Conservation (phyloP, 1,284 basidiomycete genomes). For the Tilletiopsis washingtonensis region DNA sequence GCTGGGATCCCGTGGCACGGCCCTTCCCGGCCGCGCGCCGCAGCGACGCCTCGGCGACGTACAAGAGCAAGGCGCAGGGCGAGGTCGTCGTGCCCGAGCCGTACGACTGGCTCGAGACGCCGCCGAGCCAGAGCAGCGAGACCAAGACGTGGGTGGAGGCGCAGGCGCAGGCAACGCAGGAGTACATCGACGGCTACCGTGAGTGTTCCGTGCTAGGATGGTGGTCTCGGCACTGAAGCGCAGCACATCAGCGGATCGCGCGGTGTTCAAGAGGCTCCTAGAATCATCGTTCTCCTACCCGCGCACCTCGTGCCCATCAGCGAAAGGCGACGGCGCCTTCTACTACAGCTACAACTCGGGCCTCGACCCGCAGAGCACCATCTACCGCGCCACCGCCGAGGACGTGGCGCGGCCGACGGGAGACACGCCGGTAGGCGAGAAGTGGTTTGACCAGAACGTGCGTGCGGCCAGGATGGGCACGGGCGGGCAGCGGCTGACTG, state of each 20-base stretch:
- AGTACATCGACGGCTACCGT: slow-evolving; percentile 27
- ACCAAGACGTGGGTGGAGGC: slow-evolving; percentile 38
- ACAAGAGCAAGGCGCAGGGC: slow-evolving; percentile 31
- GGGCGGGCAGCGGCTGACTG: not conserved
- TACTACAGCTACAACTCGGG: slow-evolving; percentile 45
- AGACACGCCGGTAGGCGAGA: slow-evolving; percentile 25
- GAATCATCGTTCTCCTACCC: slow-evolving; percentile 39
- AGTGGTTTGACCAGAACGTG: slow-evolving; percentile 43
- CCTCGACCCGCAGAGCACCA: slow-evolving; percentile 38
- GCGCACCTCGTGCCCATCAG: slow-evolving; percentile 36
- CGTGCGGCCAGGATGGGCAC: not conserved
- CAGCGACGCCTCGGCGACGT: slow-evolving; percentile 26
- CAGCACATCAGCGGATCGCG: slow-evolving; percentile 21
- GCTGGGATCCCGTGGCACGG: slow-evolving; percentile 25
- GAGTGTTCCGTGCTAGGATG: not conserved
- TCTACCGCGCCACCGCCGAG: slow-evolving; percentile 27
- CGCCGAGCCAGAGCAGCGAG: slow-evolving; percentile 36
- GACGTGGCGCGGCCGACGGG: slow-evolving; percentile 17
- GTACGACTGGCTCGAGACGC: slow-evolving; percentile 44
- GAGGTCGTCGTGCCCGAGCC: slow-evolving; percentile 39
- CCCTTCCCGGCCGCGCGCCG: slow-evolving; percentile 40
- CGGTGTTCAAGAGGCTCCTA: slow-evolving; percentile 31
- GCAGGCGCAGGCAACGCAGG: slow-evolving; percentile 33
- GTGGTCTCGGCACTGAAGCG: not conserved
- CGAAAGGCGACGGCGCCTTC: slow-evolving; percentile 34